Evolutionary conservation across 2,329 filamentous ascomycete genomes (phyloP).

Genomic region (Cladosporium sp.): DNA sequence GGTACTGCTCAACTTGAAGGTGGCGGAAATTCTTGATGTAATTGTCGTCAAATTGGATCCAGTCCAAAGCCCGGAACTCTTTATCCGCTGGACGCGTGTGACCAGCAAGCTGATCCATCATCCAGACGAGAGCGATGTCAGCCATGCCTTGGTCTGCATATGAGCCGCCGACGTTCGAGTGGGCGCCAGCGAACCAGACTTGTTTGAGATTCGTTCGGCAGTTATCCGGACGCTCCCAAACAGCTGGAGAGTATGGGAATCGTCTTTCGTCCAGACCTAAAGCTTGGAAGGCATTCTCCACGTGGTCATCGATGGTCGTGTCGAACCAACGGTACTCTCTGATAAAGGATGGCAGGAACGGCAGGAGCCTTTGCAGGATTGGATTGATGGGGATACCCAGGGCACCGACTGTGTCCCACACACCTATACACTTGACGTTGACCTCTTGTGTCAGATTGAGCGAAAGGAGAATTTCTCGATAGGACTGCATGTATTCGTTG

Average conservation of each 20-base stretch:
- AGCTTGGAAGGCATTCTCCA: constrained; percentile 54
- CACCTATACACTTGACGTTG: constrained; percentile 36
- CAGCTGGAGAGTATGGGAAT: constrained; percentile 47
- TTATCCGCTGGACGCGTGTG: constrained; percentile 23
- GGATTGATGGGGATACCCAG: constrained; percentile 35
- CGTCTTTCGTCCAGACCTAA: constrained; percentile 53
- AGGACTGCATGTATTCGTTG: constrained; percentile 24
- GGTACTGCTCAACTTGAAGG: constrained; percentile 23
- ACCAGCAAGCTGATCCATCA: constrained; percentile 37
- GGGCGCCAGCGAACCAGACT: constrained; percentile 54
- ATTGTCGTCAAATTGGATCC: constrained; percentile 34
- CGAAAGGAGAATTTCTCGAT: constrained; percentile 24
- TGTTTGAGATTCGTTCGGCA: constrained; percentile 41
- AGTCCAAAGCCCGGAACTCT: constrained; percentile 25
- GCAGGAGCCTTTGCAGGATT: constrained; percentile 22
- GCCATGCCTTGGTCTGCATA: constrained; percentile 30
- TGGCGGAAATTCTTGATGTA: constrained; percentile 28
- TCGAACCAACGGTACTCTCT: constrained; percentile 33
- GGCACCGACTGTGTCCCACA: constrained; percentile 48
- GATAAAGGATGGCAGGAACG: constrained; percentile 27
- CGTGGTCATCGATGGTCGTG: constrained; percentile 30
- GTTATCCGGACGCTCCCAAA: constrained; percentile 39
- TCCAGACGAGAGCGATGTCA: constrained; percentile 39
- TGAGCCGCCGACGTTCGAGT: constrained; percentile 51
- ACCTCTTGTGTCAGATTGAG: constrained; percentile 19